Conservation (phyloP, 371 early-diverging fungal species). For the Capillidium rhysosporum region DNA sequence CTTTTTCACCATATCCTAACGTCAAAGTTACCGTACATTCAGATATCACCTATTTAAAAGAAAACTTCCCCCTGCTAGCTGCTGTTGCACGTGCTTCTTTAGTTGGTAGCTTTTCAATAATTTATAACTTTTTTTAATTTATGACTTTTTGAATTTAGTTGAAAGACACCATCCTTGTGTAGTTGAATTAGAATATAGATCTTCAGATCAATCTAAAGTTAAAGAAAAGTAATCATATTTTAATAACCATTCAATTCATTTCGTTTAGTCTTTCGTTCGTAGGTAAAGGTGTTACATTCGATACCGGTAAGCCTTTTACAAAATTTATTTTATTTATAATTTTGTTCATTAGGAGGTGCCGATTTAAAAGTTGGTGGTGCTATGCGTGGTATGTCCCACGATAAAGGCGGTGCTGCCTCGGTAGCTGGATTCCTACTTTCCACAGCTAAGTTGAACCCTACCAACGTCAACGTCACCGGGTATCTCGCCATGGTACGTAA, state of each 20-base stretch:
- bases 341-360: constrained; percentile 24
- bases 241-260: too few relatives aligned
- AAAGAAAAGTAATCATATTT: constrained; percentile 22
- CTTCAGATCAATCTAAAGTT: constrained; percentile 48
- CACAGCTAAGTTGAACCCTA: constrained; percentile 34
- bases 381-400: constrained; percentile 82
- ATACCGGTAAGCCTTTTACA: constrained; percentile 31
- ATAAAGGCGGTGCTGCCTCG: constrained; percentile 75
- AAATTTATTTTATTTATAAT: too few relatives aligned
- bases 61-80: constrained; percentile 65
- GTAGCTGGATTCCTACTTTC: constrained; percentile 70
- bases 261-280: constrained; percentile 48
- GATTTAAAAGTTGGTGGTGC: constrained; percentile 64
- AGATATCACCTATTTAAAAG: constrained; percentile 38
- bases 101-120: too few relatives aligned
- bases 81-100: constrained; percentile 57
- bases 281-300: constrained; percentile 82
- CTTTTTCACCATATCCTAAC: constrained; percentile 21
- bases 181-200: constrained; percentile 54
- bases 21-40: constrained; percentile 39
- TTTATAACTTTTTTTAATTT: too few relatives aligned
- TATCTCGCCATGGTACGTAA: constrained; percentile 61
- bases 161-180: constrained; percentile 55
- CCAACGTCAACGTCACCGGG: constrained; percentile 44
- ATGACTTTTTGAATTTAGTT: constrained; percentile 23